Evolutionary conservation across 2,329 filamentous ascomycete species (phyloP).

Genomic region (Zymoseptoria tritici): DNA sequence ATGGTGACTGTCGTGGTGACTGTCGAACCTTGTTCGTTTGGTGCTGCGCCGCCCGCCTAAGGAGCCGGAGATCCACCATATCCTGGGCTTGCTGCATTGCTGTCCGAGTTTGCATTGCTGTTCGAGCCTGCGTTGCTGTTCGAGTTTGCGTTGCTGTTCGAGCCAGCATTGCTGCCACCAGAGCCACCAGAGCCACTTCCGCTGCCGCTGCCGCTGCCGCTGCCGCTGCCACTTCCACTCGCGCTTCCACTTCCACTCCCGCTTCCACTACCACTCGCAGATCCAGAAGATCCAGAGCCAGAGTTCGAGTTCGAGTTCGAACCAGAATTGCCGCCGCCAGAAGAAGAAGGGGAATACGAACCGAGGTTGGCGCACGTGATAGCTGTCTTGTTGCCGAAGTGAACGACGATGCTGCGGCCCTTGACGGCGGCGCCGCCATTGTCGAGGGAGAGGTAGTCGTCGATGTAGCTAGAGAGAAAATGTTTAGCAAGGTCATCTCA

Average conservation of each 20-base stretch:
- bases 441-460: slow-evolving; percentile 43
- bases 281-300: not conserved
- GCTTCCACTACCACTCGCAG: not conserved
- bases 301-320: no score
- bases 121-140: not conserved
- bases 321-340: slow-evolving; percentile 5
- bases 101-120: not conserved
- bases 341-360: slow-evolving; percentile 13
- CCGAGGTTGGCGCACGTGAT: slow-evolving; percentile 52
- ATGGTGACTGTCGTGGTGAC: slow-evolving; percentile 2
- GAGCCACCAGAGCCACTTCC: slow-evolving; percentile 2
- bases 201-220: not conserved
- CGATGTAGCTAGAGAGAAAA: slow-evolving; percentile 35
- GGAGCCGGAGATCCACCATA: not conserved
- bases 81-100: not conserved
- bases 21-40: not conserved
- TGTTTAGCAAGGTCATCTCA: not conserved
- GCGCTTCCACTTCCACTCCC: not conserved
- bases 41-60: not conserved
- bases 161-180: not conserved
- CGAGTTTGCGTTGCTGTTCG: not conserved
- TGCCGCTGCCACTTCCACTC: no score
- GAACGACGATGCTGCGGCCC: slow-evolving; percentile 48
- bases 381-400: slow-evolving; percentile 46
- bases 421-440: slow-evolving; percentile 41